Conservation (phyloP, 2,329 filamentous ascomycete genomes). For the Trichoderma simmonsii region DNA sequence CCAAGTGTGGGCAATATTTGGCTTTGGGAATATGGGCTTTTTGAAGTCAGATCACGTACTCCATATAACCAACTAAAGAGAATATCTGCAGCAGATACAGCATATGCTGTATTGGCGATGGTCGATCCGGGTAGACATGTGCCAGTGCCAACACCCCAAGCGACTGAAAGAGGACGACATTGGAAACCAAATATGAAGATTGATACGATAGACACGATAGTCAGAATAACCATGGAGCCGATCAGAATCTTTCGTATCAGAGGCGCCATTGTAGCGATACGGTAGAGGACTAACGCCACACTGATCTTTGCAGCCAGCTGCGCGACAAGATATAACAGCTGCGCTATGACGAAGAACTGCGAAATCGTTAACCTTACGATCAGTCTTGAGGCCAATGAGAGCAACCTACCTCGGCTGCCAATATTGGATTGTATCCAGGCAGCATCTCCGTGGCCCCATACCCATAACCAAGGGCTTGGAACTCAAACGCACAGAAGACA, state of each 20-base stretch:
- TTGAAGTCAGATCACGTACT: not conserved
- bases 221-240: not conserved
- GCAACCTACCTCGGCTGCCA: not conserved
- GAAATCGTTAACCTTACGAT: not conserved
- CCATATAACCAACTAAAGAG: slow-evolving; percentile 1
- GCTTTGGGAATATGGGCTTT: not conserved
- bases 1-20: not conserved
- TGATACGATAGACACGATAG: not conserved
- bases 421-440: not conserved
- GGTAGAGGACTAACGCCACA: not conserved
- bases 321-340: not conserved
- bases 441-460: not conserved
- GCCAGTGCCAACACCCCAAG: not conserved
- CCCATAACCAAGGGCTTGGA: not conserved
- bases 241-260: not conserved
- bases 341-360: not conserved
- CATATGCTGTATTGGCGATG: not conserved
- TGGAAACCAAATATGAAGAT: not conserved
- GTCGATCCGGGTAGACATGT: not conserved
- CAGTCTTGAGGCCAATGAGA: not conserved
- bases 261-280: not conserved
- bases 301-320: not conserved
- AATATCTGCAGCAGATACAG: not conserved
- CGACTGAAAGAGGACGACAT: not conserved
- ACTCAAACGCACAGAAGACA: slow-evolving; percentile 5